These are phyloP conservation scores for Psilocybe tampanensis DNA, from an alignment of 768 basidiomycete genomes.

Conservation along the genomic window DNA sequence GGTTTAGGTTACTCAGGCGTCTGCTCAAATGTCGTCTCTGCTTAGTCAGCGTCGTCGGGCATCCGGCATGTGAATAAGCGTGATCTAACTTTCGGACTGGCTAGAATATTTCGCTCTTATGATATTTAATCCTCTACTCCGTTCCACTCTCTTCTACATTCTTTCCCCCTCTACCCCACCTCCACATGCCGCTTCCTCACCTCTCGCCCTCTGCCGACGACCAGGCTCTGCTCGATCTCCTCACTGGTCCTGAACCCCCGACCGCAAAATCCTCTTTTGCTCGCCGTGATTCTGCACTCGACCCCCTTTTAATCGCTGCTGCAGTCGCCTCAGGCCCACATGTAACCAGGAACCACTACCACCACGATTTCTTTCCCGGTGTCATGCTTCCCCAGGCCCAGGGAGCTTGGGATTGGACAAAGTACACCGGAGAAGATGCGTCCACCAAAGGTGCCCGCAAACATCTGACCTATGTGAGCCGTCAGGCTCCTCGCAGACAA, in stretches of 20 bases:
- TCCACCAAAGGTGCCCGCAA: conserved; percentile 41
- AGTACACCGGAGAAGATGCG: conserved; percentile 48
- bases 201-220: conserved; percentile 21
- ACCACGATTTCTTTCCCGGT: conserved; percentile 76
- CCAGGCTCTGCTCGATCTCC: conserved; percentile 64
- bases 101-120: neutral
- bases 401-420: conserved; percentile 60
- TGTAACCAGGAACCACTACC: conserved; percentile 84
- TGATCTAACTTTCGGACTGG: neutral
- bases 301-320: conserved; percentile 79
- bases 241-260: conserved; percentile 55
- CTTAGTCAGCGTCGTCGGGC: conserved; percentile 18
- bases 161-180: conserved; percentile 12
- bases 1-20: too few relatives aligned
- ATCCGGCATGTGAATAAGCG: conserved; percentile 25
- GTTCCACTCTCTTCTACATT: conserved; percentile 13
- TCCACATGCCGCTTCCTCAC: conserved; percentile 23
- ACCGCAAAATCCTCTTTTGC: conserved; percentile 44
- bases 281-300: conserved; percentile 72
- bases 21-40: neutral
- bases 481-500: conserved; percentile 72
- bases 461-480: conserved; percentile 65
- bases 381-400: conserved; percentile 54
- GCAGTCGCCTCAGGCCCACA: conserved; percentile 75
- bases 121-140: conserved; percentile 13